These are phyloP conservation scores for Penicillium simplicissimum DNA, from an alignment of 495 filamentous ascomycete species.

Conservation along the genomic window DNA sequence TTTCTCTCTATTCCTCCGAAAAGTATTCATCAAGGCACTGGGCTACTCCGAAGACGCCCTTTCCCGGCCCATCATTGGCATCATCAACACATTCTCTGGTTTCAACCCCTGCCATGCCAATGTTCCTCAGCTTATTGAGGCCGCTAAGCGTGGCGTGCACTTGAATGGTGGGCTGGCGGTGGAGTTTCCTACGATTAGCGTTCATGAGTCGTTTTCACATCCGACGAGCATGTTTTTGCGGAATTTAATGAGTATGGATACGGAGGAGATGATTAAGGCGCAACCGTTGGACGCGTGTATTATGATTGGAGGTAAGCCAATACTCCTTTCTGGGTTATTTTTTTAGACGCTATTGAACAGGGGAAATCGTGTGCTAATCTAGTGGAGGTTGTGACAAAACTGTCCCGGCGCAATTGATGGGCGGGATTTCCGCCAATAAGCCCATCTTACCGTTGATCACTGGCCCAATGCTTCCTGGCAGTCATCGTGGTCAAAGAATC, in stretches of 20 bases:
- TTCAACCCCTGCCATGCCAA: constrained; percentile 73
- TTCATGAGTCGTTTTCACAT: constrained; percentile 62
- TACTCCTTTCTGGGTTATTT: too few species aligned
- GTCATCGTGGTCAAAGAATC: constrained; percentile 55
- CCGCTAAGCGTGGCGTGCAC: constrained; percentile 62
- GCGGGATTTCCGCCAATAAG: constrained; percentile 69
- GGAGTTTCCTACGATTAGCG: constrained; percentile 67
- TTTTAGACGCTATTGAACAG: neutral
- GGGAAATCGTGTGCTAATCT: neutral
- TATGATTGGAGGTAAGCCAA: constrained; percentile 64
- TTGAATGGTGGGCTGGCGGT: constrained; percentile 61
- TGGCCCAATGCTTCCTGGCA: constrained; percentile 69
- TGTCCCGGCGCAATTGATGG: constrained; percentile 68
- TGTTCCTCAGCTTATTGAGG: constrained; percentile 66
- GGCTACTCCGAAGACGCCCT: constrained; percentile 68
- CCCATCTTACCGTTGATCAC: constrained; percentile 63
- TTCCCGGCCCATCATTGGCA: constrained; percentile 62
- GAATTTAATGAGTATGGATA: constrained; percentile 73
- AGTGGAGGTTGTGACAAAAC: constrained; percentile 65
- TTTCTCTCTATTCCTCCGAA: constrained; percentile 69
- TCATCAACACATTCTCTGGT: constrained; percentile 65
- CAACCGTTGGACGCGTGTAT: constrained; percentile 66
- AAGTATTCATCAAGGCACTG: constrained; percentile 69
- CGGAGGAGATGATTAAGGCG: constrained; percentile 68
- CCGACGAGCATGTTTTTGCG: constrained; percentile 70